Conservation (phyloP, 164 flowering plant genomes). For the Sextonia rubra region DNA sequence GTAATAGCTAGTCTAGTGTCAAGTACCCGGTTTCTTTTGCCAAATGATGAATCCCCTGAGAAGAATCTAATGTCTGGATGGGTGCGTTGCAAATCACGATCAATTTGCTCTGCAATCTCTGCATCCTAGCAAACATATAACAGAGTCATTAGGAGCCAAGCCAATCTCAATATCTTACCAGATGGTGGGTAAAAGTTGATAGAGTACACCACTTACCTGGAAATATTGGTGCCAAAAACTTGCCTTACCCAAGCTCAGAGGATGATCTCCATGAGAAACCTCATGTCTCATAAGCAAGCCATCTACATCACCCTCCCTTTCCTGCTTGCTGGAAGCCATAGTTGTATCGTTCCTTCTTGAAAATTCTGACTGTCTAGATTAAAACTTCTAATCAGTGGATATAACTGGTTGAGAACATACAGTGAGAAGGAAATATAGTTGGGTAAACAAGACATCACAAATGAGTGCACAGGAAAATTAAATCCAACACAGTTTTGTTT, state of each 20-base stretch:
- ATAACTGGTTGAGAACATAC: not conserved
- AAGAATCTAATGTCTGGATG: slow-evolving; percentile 16
- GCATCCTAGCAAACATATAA: slow-evolving; percentile 6
- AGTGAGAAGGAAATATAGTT: not conserved
- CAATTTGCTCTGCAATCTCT: slow-evolving; percentile 13
- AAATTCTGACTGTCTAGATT: slow-evolving; percentile 14
- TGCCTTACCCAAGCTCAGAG: slow-evolving; percentile 13
- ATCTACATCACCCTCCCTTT: slow-evolving; percentile 1
- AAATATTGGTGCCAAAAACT: slow-evolving; percentile 18
- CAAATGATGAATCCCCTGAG: slow-evolving; percentile 12
- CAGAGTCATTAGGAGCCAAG: not conserved
- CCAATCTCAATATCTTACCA: not conserved
- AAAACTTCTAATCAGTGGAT: not conserved
- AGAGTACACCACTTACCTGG: slow-evolving; percentile 12
- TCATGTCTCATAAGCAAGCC: slow-evolving; percentile 10
- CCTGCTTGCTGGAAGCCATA: not conserved
- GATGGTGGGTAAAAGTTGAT: not conserved
- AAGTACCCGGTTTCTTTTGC: slow-evolving; percentile 4
- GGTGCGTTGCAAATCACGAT: slow-evolving; percentile 17
- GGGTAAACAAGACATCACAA: too few species aligned
- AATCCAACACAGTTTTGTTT: not conserved
- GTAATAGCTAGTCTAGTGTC: not conserved
- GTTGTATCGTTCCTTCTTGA: slow-evolving; percentile 9
- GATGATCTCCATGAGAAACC: slow-evolving; percentile 14
- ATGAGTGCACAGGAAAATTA: not conserved